phyloP scores from a whole-genome alignment of 129 eudicot genomes.

The Artemisia tridentata region DNA sequence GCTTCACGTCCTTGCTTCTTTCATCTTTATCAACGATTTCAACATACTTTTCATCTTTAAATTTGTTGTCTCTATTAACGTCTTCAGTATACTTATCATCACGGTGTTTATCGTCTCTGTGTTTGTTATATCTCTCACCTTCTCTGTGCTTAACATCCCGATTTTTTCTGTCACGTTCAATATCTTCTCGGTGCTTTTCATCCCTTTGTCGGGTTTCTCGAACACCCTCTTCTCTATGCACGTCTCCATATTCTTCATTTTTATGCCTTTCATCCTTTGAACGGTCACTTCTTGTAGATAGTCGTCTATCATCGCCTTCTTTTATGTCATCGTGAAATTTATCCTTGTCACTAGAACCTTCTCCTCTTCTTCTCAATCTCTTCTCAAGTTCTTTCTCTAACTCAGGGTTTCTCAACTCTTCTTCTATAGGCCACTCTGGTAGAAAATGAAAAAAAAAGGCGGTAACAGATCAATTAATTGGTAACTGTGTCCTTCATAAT shows the following conservation, averaged over 20 bases:
- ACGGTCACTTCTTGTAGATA: conserved; percentile 50
- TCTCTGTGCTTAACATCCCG: conserved; percentile 59
- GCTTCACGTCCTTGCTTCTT: conserved; percentile 44
- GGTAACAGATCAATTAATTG: conserved; percentile 6
- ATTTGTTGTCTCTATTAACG: conserved; percentile 43
- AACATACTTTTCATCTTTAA: conserved; percentile 41
- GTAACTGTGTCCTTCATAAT: neutral
- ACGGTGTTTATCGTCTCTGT: conserved; percentile 49
- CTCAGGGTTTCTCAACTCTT: conserved; percentile 67
- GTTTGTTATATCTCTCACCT: conserved; percentile 46
- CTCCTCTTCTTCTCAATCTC: conserved; percentile 63
- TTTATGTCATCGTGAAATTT: conserved; percentile 43
- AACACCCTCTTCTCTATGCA: conserved; percentile 15
- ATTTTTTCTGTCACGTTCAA: conserved; percentile 43
- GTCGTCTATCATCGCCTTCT: conserved; percentile 42
- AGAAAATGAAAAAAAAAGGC: conserved; percentile 11
- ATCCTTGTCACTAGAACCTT: conserved; percentile 55
- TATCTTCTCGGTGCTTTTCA: conserved; percentile 48
- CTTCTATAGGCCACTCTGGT: conserved; percentile 56
- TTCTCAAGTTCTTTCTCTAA: conserved; percentile 75
- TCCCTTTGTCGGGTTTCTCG: conserved; percentile 35
- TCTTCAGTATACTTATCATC: conserved; percentile 47
- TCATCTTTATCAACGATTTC: conserved; percentile 46
- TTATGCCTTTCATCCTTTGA: conserved; percentile 45
- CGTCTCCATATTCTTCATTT: conserved; percentile 40